These are phyloP conservation scores for Teratosphaeriaceae sp. DNA, from an alignment of 2,329 filamentous ascomycete genomes.

Conservation along the genomic window DNA sequence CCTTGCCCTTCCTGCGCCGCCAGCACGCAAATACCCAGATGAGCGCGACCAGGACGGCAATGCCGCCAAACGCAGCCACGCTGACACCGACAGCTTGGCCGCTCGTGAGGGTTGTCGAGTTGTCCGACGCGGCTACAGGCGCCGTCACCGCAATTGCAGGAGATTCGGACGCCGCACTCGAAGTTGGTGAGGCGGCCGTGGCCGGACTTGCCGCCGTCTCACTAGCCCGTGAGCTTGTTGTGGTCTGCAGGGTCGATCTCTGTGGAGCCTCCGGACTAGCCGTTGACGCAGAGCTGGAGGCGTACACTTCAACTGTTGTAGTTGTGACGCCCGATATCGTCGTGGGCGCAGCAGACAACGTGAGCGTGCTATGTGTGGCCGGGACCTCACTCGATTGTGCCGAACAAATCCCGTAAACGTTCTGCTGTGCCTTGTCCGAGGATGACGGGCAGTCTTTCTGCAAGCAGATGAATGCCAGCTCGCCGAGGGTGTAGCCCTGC, in stretches of 20 bases:
- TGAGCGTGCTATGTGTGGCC: slow-evolving; percentile 22
- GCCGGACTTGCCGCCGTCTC: slow-evolving; percentile 6
- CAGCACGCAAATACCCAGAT: slow-evolving; percentile 17
- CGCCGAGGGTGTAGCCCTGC: slow-evolving; percentile 27
- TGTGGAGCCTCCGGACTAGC: not conserved
- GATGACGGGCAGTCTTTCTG: slow-evolving; percentile 11
- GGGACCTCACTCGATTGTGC: slow-evolving; percentile 16
- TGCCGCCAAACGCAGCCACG: slow-evolving; percentile 24
- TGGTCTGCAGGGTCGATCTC: not conserved
- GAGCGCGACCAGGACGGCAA: slow-evolving; percentile 18
- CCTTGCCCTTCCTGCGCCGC: slow-evolving; percentile 16
- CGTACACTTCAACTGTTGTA: not conserved
- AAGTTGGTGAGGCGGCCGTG: not conserved
- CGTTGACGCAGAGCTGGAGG: not conserved
- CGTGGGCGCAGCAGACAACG: slow-evolving; percentile 13
- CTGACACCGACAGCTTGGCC: slow-evolving; percentile 28
- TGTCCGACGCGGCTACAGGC: not conserved
- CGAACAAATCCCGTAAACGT: slow-evolving; percentile 24
- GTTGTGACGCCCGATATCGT: slow-evolving; percentile 6
- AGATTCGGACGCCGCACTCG: not conserved
- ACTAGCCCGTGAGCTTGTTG: not conserved
- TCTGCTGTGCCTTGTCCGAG: slow-evolving; percentile 6
- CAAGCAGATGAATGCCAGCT: slow-evolving; percentile 24
- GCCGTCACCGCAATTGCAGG: not conserved
- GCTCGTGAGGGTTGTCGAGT: slow-evolving; percentile 20